Base-by-base conservation (phyloP, 2,329 filamentous ascomycete species). In the Colletotrichum tamarilloi region DNA sequence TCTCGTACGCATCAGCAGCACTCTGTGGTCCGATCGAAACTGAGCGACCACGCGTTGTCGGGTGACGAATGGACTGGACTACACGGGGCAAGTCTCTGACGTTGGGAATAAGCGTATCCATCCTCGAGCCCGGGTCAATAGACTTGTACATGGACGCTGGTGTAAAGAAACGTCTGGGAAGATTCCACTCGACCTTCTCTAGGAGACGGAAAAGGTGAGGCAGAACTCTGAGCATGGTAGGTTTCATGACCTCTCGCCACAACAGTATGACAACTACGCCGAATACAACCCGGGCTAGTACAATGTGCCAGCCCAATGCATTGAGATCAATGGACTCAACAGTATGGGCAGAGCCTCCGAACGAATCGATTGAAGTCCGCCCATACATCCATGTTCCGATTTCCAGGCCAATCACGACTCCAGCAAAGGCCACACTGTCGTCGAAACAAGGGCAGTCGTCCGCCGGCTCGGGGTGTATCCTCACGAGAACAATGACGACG, bases 391-490 rank as follows among this genome's bases (percentile, higher is more conserved):
- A 98, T 8, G 91, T 92, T 11, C 94, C 96, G 73, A 94, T 84
- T 78, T 97, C 93, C 59, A 94, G 86, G 0, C 97, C 97, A 77
- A 98, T 94, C 67, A 97, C 88, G 26, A 98, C 95, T 1, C 94
- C 96, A 24, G 95, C 92, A 82, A 98, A 98, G 4, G 95, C 92
- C 62, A 98, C 94, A 77, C 94, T 97, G 83, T 98, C 96, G 80
- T 98, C 96, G 80, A 97, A 98, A 82, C 96, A 98, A 5, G 96
- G 96, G 77, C 97, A 99, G 81, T 98, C 95, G 81, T 99, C 97
- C 1, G 95, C 97, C 0, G 97, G 97, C 79, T 99, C 97, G 0
- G 97, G 97, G 79, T 99, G 96, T 38, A 98, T 92, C 70, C 96
- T 92, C 28, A 98, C 93, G 8, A 98, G 87, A 8, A 93, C 84